Percentiles rank a stretch among this genome's conserved stretches.
phyloP scores from a whole-genome alignment of 164 flowering plant species.

The Houttuynia cordata region DNA sequence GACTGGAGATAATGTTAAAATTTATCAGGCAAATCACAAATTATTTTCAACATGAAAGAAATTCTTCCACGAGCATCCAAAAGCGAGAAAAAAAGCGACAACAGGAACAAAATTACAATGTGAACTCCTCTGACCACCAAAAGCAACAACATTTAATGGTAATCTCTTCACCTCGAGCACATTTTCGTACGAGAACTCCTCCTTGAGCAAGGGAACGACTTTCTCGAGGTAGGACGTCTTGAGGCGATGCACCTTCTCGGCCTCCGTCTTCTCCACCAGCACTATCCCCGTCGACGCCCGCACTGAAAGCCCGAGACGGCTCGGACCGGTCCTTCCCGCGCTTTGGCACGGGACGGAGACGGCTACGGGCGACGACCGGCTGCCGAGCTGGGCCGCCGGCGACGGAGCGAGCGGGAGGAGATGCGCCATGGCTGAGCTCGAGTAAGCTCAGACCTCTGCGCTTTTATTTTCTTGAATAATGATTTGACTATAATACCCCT shows the following conservation, averaged over 20 bases:
- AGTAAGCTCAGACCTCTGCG: no score
- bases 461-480: no score
- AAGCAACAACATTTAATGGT: background rate
- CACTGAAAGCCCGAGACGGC: conserved; percentile 24
- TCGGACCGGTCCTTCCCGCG: conserved; percentile 9
- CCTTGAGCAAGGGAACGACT: conserved; percentile 70
- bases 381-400: conserved; percentile 28
- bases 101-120: no score
- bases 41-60: no score
- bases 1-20: no score
- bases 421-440: background rate
- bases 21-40: no score
- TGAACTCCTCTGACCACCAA: no score
- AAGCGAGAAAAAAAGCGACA: no score
- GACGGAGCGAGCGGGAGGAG: no score
- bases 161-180: conserved; percentile 42
- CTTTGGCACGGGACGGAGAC: conserved; percentile 10
- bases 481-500: no score
- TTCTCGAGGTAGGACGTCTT: conserved; percentile 62
- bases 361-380: conserved; percentile 19
- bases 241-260: conserved; percentile 56
- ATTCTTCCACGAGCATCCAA: no score
- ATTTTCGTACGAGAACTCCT: conserved; percentile 69
- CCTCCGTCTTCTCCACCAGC: conserved; percentile 71
- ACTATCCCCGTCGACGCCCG: conserved; percentile 34